phyloP scores from a whole-genome alignment of 2,329 filamentous ascomycete species.

The Ophiostoma australiae region DNA sequence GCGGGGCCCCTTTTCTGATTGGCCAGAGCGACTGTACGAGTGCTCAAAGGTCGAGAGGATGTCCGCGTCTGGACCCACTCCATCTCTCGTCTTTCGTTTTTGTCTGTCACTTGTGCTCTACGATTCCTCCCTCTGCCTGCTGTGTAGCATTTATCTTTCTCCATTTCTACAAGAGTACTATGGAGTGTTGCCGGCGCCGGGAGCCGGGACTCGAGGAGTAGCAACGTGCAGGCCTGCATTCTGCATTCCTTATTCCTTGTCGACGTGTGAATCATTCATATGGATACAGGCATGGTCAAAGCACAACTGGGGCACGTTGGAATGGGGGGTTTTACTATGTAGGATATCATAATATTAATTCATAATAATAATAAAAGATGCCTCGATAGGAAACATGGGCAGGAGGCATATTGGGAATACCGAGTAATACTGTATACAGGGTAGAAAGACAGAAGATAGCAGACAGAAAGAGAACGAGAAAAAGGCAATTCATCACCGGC shows the following conservation, averaged over 20 bases:
- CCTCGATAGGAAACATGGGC: neutral
- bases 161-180: neutral
- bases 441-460: neutral
- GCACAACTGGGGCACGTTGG: neutral
- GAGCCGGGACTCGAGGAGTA: constrained; percentile 4
- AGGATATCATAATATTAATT: neutral
- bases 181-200: constrained; percentile 2
- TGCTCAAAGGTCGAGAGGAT: neutral
- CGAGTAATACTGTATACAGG: neutral
- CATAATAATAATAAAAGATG: neutral
- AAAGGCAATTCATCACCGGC: neutral
- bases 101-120: neutral
- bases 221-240: neutral
- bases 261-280: neutral
- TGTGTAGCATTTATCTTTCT: constrained; percentile 11
- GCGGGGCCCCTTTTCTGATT: constrained; percentile 18
- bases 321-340: neutral
- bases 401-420: neutral
- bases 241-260: constrained; percentile 1
- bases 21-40: constrained; percentile 10
- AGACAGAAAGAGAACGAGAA: neutral
- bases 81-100: neutral
- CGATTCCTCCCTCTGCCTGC: neutral
- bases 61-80: neutral
- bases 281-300: neutral